Evolutionary conservation across 2,329 filamentous ascomycete genomes (phyloP), one percentile per base, ranked within the genome.

Genomic region (Colletotrichum cordylinicola): DNA sequence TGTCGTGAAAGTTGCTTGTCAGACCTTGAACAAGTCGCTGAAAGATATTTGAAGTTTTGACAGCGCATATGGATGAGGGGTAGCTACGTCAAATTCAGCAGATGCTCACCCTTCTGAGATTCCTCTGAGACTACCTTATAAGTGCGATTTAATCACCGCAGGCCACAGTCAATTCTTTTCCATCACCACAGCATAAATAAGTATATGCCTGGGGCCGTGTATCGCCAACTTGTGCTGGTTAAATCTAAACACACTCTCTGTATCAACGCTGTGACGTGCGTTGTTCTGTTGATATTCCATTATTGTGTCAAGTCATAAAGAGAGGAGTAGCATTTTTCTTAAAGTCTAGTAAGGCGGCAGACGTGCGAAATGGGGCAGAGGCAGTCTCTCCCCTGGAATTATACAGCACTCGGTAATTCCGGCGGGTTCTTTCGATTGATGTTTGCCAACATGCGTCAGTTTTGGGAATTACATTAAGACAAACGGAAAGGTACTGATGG

Each of bases 231-330:
- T 6, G 18, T n/a, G 39, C 39, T 6, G n/a, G 39, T n/a, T n/a
- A 2, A 21, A n/a, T 2, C 39, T n/a, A 5, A 48, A 7, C 9
- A n/a, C 18, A n/a, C 39, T 0, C 10, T 12, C 18, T 48, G 39
- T 9, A 5, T 48, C n/a, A 9, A n/a, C 12, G 18, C 6, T 1
- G 0, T n/a, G 43, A 52, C 6, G 43, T n/a, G 43, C 0, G 43
- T 52, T 52, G 10, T 52, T 52, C 43, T 52, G 43, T 21, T 52
- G 6, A 52, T 0, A 18, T 24, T 2, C 43, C 6, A 21, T 33
- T 33, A 33, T 33, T 33, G 31, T 33, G 31, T 10, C 2, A 9
- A 33, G 8, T 33, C 31, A 33, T 33, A 33, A 31, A 31, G 29
- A 33, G 31, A 33, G 9, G 3, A 10, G 9, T 33, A 8, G 9